These are phyloP conservation scores for Trichoderma gamsii DNA, from an alignment of 495 filamentous ascomycete genomes.

Conservation along the genomic window DNA sequence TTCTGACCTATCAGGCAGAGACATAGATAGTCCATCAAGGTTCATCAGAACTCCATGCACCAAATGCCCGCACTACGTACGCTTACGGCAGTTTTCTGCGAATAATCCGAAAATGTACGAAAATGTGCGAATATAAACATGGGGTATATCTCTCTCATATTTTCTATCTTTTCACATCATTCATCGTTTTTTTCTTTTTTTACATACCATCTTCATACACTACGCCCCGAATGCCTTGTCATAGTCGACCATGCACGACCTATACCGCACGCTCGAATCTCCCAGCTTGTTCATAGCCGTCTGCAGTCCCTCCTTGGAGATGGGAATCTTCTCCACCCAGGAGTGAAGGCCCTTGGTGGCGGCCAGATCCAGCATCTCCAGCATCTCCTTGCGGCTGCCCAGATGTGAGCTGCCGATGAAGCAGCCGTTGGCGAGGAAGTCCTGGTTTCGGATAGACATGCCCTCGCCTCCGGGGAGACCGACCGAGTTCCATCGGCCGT, in stretches of 20 bases:
- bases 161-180: not conserved
- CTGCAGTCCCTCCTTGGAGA: constrained; percentile 62
- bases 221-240: constrained; percentile 35
- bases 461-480: constrained; percentile 79
- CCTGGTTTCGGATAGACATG: constrained; percentile 67
- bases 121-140: not conserved
- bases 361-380: constrained; percentile 76
- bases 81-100: too few species aligned
- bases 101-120: not conserved
- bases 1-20: not conserved
- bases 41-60: too few species aligned
- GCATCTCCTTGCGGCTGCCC: constrained; percentile 72
- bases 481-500: constrained; percentile 75
- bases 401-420: constrained; percentile 78
- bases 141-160: not conserved
- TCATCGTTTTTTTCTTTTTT: not conserved
- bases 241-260: constrained; percentile 44
- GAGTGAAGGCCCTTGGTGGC: constrained; percentile 73
- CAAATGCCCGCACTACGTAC: too few species aligned
- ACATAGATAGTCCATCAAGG: not conserved
- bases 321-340: constrained; percentile 73
- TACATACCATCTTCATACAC: not conserved
- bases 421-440: constrained; percentile 68
- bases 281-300: constrained; percentile 61
- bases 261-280: constrained; percentile 60